These are phyloP conservation scores for Mollisiaceae sp. DNA, from an alignment of 2,329 filamentous ascomycete genomes.

Conservation along the genomic window DNA sequence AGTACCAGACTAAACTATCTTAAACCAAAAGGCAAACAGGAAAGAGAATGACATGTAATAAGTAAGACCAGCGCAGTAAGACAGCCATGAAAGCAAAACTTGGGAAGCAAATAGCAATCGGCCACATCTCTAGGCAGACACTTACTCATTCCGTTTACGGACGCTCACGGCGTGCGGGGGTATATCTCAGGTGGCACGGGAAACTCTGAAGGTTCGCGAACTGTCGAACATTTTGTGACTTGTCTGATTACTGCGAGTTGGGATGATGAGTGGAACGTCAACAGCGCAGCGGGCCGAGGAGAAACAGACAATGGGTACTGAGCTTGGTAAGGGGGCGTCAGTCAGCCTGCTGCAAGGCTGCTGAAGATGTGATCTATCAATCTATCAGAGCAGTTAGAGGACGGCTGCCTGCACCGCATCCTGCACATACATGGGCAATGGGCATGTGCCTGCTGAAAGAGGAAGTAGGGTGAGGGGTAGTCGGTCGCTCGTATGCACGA, in stretches of 20 bases:
- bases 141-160: background rate
- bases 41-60: conserved; percentile 20
- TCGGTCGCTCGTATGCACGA: background rate
- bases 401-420: conserved; percentile 7
- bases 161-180: conserved; percentile 6
- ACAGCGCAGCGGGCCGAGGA: conserved; percentile 10
- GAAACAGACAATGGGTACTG: conserved; percentile 16
- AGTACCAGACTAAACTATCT: background rate
- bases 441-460: conserved; percentile 2
- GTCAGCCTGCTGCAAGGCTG: conserved; percentile 1
- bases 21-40: background rate
- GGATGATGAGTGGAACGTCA: background rate
- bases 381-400: background rate
- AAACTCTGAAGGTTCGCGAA: background rate
- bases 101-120: conserved; percentile 19
- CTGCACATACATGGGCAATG: conserved; percentile 11
- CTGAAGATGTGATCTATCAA: conserved; percentile 20
- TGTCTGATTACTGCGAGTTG: conserved; percentile 14
- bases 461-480: conserved; percentile 13
- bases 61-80: conserved; percentile 18
- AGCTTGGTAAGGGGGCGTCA: background rate
- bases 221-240: background rate
- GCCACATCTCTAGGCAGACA: conserved; percentile 21
- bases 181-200: background rate
- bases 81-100: conserved; percentile 1